Evolutionary conservation across 139 green algal genomes (phyloP), one percentile per base, ranked within the genome.

Genomic region (Zygnema cylindricum): DNA sequence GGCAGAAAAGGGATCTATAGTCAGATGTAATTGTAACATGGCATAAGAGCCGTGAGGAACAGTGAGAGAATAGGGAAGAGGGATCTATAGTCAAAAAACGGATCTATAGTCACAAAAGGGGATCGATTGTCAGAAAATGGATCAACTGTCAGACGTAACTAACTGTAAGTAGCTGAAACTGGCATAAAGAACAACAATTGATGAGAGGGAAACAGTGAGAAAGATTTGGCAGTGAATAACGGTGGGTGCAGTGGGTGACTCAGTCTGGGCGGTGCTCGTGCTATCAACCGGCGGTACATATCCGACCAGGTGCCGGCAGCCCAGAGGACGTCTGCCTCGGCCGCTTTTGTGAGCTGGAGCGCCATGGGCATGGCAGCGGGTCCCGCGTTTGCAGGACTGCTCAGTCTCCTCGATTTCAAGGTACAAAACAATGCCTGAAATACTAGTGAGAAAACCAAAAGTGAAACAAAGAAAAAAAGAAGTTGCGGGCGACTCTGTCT

Each of bases 221-320:
- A n/a, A n/a, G n/a, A n/a, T n/a, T n/a, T n/a, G n/a, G n/a, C n/a
- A n/a, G n/a, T n/a, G n/a, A n/a, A n/a, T n/a, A n/a, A 43, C 30
- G 21, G 73, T 22, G 21, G 73, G 22, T 81, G 73, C 21, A 21
- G 21, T 43, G 16, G 7, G 77, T n/a, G 32, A 3, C 16, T 57
- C 79, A 85, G 83, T 71, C 77, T 90, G 77, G 88, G 88, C 25
- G 88, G 86, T 16, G 88, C 90, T 11, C 1, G 88, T 22, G 88
- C 86, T 1, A 91, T 92, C 71, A 92, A 92, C 32, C 88, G 88
- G 0, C 23, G 88, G 0, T 92, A 92, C 81, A 92, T 92, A 39
- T 39, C 88, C 0, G 88, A 92, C 87, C 73, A 82, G 25, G 88
- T 92, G 30, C 86, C 88, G 11, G 32, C 33, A 3, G 40, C 40